phyloP scores from a whole-genome alignment of 169 alveolate genomes.

The Theileria parva region DNA sequence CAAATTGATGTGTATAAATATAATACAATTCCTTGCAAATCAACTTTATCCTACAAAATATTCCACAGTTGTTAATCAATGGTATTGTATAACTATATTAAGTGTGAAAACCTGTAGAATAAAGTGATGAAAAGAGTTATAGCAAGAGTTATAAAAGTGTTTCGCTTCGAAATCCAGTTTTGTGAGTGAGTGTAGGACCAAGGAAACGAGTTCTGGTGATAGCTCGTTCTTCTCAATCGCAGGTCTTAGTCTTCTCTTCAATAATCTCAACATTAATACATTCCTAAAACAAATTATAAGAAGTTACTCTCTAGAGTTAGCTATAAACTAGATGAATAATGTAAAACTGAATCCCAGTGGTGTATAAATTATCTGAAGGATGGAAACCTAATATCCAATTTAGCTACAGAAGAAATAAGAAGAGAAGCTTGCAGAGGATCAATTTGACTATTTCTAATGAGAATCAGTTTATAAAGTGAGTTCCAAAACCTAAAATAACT shows the following conservation, averaged over 20 bases:
- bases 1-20: constrained; percentile 66
- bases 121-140: background rate
- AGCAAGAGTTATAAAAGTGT: constrained; percentile 34
- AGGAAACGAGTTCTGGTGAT: constrained; percentile 66
- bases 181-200: constrained; percentile 75
- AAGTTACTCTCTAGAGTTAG: background rate
- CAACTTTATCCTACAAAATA: constrained; percentile 42
- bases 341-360: background rate
- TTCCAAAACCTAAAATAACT: constrained; percentile 67
- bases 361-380: background rate
- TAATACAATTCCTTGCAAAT: constrained; percentile 72
- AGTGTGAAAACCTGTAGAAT: constrained; percentile 15
- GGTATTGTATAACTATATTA: background rate
- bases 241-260: constrained; percentile 55
- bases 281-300: constrained; percentile 14
- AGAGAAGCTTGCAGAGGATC: constrained; percentile 69
- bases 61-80: background rate
- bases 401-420: constrained; percentile 69
- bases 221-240: constrained; percentile 59
- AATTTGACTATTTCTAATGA: constrained; percentile 50
- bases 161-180: constrained; percentile 67
- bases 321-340: background rate
- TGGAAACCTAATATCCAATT: constrained; percentile 72
- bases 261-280: constrained; percentile 58
- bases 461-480: constrained; percentile 56